Evolutionary conservation across 345 rosid species (phyloP).

Genomic region (Anacardium occidentale): DNA sequence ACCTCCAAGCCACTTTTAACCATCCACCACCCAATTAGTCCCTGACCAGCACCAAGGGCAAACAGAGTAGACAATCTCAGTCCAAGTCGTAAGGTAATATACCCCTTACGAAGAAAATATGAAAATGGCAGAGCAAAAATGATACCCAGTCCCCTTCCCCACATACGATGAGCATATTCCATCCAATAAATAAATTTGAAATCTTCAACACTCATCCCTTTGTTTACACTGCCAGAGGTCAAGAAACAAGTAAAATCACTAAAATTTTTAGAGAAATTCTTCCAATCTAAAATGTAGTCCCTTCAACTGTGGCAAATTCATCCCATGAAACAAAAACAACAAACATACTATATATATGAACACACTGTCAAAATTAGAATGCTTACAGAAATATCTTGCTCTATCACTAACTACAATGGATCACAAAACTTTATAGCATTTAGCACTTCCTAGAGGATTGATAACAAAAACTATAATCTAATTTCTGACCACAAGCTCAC

Average conservation of each 20-base stretch:
- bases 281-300: neutral
- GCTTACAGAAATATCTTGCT: neutral
- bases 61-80: slow-evolving; percentile 71
- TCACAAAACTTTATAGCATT: neutral
- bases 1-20: slow-evolving; percentile 99
- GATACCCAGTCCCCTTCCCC: slow-evolving; percentile 97
- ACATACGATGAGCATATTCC: slow-evolving; percentile 97
- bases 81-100: slow-evolving; percentile 78
- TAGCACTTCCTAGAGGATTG: neutral
- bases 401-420: neutral
- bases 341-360: neutral
- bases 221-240: slow-evolving; percentile 58
- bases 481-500: neutral
- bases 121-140: slow-evolving; percentile 98
- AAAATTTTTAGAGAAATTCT: neutral
- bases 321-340: neutral
- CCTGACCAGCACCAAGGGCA: slow-evolving; percentile 97
- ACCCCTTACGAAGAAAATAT: slow-evolving; percentile 81
- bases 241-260: slow-evolving; percentile 4
- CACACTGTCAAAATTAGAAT: neutral
- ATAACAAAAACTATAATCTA: neutral
- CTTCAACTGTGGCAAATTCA: neutral
- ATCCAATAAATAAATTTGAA: slow-evolving; percentile 97
- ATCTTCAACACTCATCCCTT: slow-evolving; percentile 87
- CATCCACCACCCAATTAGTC: slow-evolving; percentile 99